A percentile compares a stretch with the other conserved stretches of the same genome.
Evolutionary conservation across 208 protist genomes (phyloP).

Genomic region (Leishmania gerbilli): DNA sequence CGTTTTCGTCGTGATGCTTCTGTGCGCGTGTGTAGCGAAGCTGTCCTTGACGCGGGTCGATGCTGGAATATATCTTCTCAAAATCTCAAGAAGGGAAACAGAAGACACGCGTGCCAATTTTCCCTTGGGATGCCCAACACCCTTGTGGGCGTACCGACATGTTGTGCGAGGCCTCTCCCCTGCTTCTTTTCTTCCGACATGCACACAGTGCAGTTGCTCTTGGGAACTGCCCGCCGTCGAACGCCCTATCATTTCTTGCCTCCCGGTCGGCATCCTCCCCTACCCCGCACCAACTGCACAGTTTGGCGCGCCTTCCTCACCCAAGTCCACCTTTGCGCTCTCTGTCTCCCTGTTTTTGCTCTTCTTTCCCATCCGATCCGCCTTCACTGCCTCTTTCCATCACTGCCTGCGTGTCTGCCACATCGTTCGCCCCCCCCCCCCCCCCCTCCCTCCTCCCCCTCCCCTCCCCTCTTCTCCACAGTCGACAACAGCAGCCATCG

Average conservation of each 20-base stretch:
- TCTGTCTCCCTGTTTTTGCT: no score
- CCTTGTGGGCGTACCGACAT: background rate
- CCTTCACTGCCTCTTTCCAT: background rate
- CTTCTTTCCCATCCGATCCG: no score
- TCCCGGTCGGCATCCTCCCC: background rate
- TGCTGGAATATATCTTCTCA: background rate
- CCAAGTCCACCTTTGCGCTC: no score
- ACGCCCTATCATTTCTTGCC: background rate
- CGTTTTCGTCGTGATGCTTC: background rate
- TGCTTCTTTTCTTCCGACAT: background rate
- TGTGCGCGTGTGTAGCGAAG: background rate
- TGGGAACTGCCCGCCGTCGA: background rate
- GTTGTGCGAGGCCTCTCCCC: background rate
- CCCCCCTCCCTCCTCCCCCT: background rate
- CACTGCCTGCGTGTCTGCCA: background rate
- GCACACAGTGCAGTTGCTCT: background rate
- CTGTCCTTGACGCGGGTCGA: background rate
- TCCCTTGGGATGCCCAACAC: background rate
- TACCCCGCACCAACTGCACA: background rate
- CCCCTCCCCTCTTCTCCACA: background rate
- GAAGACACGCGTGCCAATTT: background rate
- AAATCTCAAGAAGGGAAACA: background rate
- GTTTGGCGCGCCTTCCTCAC: no score
- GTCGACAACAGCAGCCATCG: background rate
- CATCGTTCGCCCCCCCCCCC: background rate